Evolutionary conservation across 345 rosid genomes (phyloP).

Genomic region (Pistacia atlantica): DNA sequence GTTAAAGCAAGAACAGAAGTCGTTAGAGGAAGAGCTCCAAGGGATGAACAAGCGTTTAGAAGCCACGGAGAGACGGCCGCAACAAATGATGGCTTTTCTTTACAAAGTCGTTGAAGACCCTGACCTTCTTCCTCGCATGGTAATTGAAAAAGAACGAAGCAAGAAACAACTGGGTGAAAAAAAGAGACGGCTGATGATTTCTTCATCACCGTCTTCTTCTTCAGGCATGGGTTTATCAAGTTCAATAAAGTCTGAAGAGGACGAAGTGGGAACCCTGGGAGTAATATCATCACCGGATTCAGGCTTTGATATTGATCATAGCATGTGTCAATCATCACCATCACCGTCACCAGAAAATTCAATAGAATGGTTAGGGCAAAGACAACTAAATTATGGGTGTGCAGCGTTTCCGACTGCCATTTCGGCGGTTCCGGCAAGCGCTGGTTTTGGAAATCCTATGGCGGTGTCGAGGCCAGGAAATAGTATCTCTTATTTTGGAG

Average conservation of each 20-base stretch:
- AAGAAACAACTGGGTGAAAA: conserved; percentile 35
- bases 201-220: conserved; percentile 36
- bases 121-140: conserved; percentile 68
- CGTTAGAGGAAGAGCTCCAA: conserved; percentile 56
- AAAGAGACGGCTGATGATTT: conserved; percentile 50
- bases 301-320: conserved; percentile 27
- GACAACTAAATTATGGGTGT: conserved; percentile 14
- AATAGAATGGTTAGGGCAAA: conserved; percentile 30
- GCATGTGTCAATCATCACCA: conserved; percentile 19
- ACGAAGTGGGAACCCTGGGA: conserved; percentile 39
- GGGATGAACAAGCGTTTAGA: conserved; percentile 75
- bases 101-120: conserved; percentile 82
- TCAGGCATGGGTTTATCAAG: conserved; percentile 45
- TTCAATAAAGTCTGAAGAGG: conserved; percentile 60
- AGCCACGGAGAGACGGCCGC: conserved; percentile 83
- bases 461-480: background rate
- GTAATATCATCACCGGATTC: conserved; percentile 47
- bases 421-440: background rate
- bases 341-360: conserved; percentile 45
- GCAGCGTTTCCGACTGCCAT: background rate
- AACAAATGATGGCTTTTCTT: conserved; percentile 92
- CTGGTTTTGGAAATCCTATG: conserved; percentile 1
- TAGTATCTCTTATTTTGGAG: conserved; percentile 43
- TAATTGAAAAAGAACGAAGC: conserved; percentile 53
- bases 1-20: conserved; percentile 72